phyloP scores from a whole-genome alignment of 345 rosid species.

The Arabis hirsuta region DNA sequence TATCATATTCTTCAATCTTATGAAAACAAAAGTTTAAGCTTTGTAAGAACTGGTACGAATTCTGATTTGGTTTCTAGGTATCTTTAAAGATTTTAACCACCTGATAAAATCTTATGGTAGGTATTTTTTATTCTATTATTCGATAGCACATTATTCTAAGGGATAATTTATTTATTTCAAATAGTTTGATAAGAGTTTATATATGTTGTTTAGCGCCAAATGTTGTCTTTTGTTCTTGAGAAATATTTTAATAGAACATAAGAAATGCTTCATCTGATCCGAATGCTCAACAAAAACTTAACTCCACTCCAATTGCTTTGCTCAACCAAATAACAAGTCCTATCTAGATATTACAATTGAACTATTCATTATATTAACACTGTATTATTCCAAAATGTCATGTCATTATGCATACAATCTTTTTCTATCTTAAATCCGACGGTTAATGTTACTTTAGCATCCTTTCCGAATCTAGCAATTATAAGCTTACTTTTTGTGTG shows the following conservation, averaged over 20 bases:
- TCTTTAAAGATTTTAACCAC: constrained; percentile 20
- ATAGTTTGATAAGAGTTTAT: background rate
- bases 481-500: constrained; percentile 17
- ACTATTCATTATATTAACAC: constrained; percentile 3
- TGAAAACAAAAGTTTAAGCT: too few species aligned
- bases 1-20: background rate
- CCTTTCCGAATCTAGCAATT: constrained; percentile 24
- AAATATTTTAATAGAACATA: background rate
- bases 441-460: constrained; percentile 26
- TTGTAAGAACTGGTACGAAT: background rate
- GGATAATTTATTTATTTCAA: background rate
- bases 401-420: constrained; percentile 12
- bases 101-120: constrained; percentile 2
- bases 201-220: constrained; percentile 1
- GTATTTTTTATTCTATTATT: constrained; percentile 12
- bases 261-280: background rate
- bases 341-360: background rate
- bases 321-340: constrained; percentile 13
- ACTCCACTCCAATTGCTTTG: background rate
- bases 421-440: constrained; percentile 13
- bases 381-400: constrained; percentile 24
- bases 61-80: constrained; percentile 28
- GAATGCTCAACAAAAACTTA: background rate
- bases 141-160: background rate
- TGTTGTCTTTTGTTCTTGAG: background rate